These are phyloP conservation scores for Drosera capensis DNA, from an alignment of 148 eudicot genomes.

Conservation along the genomic window DNA sequence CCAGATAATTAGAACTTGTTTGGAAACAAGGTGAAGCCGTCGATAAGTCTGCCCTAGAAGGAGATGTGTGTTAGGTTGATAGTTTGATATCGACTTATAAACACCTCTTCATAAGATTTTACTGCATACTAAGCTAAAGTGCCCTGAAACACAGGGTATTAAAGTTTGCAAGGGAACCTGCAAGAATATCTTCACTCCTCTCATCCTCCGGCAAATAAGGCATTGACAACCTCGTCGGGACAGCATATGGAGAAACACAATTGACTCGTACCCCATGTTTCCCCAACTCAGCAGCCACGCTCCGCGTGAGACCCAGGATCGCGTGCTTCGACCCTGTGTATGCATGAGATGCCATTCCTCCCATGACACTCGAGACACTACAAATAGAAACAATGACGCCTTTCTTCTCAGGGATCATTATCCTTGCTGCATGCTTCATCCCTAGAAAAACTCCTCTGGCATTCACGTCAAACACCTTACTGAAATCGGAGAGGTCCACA, in stretches of 20 bases:
- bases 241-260: slow-evolving; percentile 82
- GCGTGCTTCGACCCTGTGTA: slow-evolving; percentile 89
- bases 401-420: slow-evolving; percentile 68
- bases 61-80: no score
- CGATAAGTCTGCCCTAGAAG: no score
- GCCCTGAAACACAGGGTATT: background rate
- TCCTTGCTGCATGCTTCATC: slow-evolving; percentile 92
- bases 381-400: slow-evolving; percentile 61
- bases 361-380: slow-evolving; percentile 50
- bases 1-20: background rate
- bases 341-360: slow-evolving; percentile 72
- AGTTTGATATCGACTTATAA: no score
- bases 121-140: background rate
- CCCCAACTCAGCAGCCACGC: slow-evolving; percentile 86
- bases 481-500: slow-evolving; percentile 33
- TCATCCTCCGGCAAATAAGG: slow-evolving; percentile 58
- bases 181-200: slow-evolving; percentile 53
- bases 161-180: slow-evolving; percentile 24
- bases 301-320: slow-evolving; percentile 73
- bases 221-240: slow-evolving; percentile 52
- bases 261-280: slow-evolving; percentile 72
- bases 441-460: slow-evolving; percentile 74
- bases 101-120: background rate
- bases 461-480: slow-evolving; percentile 54
- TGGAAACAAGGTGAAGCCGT: background rate